phyloP scores from a whole-genome alignment of 2,329 filamentous ascomycete species.

The Aspergillus ustus region DNA sequence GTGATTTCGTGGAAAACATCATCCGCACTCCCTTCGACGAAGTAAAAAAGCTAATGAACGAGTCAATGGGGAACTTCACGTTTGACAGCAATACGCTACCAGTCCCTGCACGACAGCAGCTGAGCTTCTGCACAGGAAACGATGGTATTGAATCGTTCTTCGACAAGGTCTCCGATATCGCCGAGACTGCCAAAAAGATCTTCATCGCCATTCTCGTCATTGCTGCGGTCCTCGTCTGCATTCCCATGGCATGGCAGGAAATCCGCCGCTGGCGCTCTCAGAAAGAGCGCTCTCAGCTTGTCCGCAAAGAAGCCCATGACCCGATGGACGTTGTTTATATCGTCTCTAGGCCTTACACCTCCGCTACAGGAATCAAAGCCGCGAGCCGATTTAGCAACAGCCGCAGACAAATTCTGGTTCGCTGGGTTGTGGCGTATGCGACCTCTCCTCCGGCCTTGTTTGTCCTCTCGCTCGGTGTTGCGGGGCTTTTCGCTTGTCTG shows the following conservation, averaged over 20 bases:
- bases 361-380: constrained; percentile 71
- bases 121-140: constrained; percentile 89
- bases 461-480: constrained; percentile 78
- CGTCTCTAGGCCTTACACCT: constrained; percentile 77
- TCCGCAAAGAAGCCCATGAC: constrained; percentile 71
- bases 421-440: constrained; percentile 87
- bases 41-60: constrained; percentile 73
- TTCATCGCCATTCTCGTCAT: constrained; percentile 77
- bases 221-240: constrained; percentile 72
- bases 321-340: constrained; percentile 89
- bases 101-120: constrained; percentile 77
- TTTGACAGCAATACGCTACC: constrained; percentile 82
- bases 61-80: constrained; percentile 71
- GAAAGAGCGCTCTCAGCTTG: constrained; percentile 69
- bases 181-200: constrained; percentile 70
- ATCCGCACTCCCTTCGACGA: constrained; percentile 81
- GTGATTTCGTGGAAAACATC: constrained; percentile 76
- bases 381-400: constrained; percentile 65
- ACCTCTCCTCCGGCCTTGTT: constrained; percentile 86
- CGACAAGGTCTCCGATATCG: constrained; percentile 67
- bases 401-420: constrained; percentile 71
- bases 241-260: constrained; percentile 81
- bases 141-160: constrained; percentile 85
- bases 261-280: constrained; percentile 76
- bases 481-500: constrained; percentile 79